These are phyloP conservation scores for Oleoguttula mirabilis DNA, from an alignment of 495 filamentous ascomycete genomes.

Conservation along the genomic window DNA sequence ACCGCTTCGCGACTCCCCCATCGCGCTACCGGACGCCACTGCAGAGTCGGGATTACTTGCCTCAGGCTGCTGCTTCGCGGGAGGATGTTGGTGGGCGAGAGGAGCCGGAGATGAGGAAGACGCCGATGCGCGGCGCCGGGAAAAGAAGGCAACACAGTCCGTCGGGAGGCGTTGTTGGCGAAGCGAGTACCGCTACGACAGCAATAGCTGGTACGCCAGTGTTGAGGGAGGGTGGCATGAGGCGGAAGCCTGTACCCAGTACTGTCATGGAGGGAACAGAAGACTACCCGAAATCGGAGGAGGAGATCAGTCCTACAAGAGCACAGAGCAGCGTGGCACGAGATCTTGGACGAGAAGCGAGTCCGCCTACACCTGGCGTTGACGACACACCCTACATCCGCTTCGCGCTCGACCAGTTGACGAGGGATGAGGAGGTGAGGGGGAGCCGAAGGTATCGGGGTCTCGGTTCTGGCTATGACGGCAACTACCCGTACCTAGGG, in stretches of 20 bases:
- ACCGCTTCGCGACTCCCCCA: slow-evolving; percentile 37
- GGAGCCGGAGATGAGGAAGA: slow-evolving; percentile 19
- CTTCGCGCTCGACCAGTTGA: slow-evolving; percentile 63
- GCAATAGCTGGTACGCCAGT: not conserved
- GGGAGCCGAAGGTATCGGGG: slow-evolving; percentile 13
- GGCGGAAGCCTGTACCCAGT: slow-evolving; percentile 17
- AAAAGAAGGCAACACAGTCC: slow-evolving; percentile 4
- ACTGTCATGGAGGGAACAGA: slow-evolving; percentile 15
- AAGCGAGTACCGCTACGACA: not conserved
- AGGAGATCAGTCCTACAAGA: slow-evolving; percentile 4
- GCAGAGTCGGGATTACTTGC: slow-evolving; percentile 11
- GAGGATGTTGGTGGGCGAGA: not conserved
- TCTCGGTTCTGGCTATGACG: slow-evolving; percentile 7
- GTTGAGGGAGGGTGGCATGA: slow-evolving; percentile 12
- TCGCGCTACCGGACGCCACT: slow-evolving; percentile 24
- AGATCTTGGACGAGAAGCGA: slow-evolving; percentile 27
- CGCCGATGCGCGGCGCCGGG: slow-evolving; percentile 17
- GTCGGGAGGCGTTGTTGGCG: not conserved
- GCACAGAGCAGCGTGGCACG: slow-evolving; percentile 14
- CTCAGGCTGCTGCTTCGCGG: not conserved
- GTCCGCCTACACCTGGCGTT: slow-evolving; percentile 47
- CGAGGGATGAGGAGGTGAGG: slow-evolving; percentile 47
- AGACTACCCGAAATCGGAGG: not conserved
- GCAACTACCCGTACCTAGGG: slow-evolving; percentile 6
- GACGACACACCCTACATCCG: slow-evolving; percentile 61